Evolutionary conservation across 139 green algal genomes (phyloP).

Genomic region (Asterochloris erici): DNA sequence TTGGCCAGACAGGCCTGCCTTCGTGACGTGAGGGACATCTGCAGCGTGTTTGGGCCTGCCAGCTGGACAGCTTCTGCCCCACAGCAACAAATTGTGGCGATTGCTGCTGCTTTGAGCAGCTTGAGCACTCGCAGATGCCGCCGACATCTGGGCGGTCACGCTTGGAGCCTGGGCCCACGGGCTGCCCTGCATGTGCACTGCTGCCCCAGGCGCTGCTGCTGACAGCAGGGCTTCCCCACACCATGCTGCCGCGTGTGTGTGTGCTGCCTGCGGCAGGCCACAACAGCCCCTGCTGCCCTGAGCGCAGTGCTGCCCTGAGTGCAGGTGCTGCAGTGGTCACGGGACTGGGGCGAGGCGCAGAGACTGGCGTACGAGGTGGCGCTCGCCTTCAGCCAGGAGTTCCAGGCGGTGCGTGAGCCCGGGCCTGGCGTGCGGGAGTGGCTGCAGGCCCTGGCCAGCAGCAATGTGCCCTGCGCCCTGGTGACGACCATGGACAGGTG

Average conservation of each 20-base stretch:
- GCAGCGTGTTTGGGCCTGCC: neutral
- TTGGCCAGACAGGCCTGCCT: neutral
- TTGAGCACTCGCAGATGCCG: too few relatives aligned
- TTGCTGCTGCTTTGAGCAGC: too few relatives aligned
- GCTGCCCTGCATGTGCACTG: too few relatives aligned
- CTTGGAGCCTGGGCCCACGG: too few relatives aligned
- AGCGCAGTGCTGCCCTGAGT: constrained; percentile 43
- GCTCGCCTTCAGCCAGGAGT: constrained; percentile 31
- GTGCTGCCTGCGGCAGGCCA: too few relatives aligned
- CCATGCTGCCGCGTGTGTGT: too few relatives aligned
- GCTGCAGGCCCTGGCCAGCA: constrained; percentile 55
- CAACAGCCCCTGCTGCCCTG: neutral
- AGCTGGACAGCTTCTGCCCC: neutral
- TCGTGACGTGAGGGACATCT: neutral
- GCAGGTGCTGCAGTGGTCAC: constrained; percentile 69
- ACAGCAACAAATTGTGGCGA: too few relatives aligned
- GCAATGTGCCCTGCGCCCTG: constrained; percentile 64
- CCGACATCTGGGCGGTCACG: too few relatives aligned
- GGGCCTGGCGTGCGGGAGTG: constrained; percentile 55
- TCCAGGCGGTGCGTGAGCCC: constrained; percentile 25
- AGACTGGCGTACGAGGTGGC: constrained; percentile 56
- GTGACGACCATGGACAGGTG: constrained; percentile 52
- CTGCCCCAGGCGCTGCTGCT: too few relatives aligned
- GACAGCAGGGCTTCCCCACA: too few relatives aligned
- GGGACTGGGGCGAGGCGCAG: constrained; percentile 42